Conservation (phyloP, 164 flowering plant species). For the Amborella trichopoda region DNA sequence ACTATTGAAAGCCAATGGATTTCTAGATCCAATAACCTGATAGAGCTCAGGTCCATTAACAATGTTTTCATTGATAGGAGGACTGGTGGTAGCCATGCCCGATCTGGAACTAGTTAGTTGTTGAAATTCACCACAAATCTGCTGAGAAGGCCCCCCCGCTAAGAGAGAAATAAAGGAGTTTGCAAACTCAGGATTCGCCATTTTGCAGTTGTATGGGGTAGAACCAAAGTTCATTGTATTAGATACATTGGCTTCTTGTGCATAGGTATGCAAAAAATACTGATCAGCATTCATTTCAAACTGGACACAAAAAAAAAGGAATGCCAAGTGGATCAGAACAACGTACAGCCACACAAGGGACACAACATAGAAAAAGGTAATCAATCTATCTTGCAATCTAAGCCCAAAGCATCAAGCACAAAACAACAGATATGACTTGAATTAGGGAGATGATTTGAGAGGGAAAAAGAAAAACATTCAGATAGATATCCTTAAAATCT, state of each 20-base stretch:
- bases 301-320: slow-evolving; percentile 6
- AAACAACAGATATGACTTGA: no score
- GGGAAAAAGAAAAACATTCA: no score
- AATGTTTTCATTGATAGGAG: slow-evolving; percentile 9
- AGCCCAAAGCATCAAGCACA: no score
- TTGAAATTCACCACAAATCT: slow-evolving; percentile 24
- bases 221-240: slow-evolving; percentile 14
- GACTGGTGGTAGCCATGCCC: slow-evolving; percentile 7
- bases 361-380: no score
- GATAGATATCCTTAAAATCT: no score
- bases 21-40: slow-evolving; percentile 14
- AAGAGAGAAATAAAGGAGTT: slow-evolving; percentile 39
- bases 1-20: slow-evolving; percentile 5
- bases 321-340: no score
- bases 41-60: slow-evolving; percentile 9
- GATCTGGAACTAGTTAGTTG: slow-evolving; percentile 15
- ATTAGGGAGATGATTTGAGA: no score
- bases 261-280: slow-evolving; percentile 15
- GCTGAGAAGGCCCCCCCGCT: slow-evolving; percentile 26
- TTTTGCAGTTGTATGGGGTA: slow-evolving; percentile 1
- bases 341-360: no score
- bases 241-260: slow-evolving; percentile 17
- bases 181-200: slow-evolving; percentile 19
- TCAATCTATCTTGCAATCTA: no score
- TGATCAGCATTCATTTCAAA: slow-evolving; percentile 15